phyloP scores from a whole-genome alignment of 2,329 filamentous ascomycete genomes.

The Corniculantispora saksenae region DNA sequence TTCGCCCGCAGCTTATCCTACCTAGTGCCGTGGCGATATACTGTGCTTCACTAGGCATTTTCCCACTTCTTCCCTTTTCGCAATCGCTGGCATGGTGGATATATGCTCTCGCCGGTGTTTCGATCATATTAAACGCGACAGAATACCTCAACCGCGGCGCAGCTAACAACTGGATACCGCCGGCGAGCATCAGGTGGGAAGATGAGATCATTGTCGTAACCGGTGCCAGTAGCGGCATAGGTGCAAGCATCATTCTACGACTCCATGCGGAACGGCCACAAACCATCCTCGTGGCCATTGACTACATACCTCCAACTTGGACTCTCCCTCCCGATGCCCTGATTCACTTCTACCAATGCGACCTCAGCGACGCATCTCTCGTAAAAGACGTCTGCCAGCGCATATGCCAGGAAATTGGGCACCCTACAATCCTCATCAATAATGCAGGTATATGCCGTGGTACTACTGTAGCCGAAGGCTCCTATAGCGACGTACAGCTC shows the following conservation, averaged over 20 bases:
- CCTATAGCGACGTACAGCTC: conserved; percentile 31
- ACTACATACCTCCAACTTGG: conserved; percentile 35
- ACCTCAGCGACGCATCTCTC: conserved; percentile 34
- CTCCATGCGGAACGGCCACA: conserved; percentile 28
- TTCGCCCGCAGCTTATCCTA: too few relatives aligned
- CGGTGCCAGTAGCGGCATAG: conserved; percentile 43
- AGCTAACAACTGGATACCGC: conserved; percentile 31
- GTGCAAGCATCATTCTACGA: conserved; percentile 33
- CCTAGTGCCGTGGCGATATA: too few relatives aligned
- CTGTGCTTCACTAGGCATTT: too few relatives aligned
- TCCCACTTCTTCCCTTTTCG: too few relatives aligned
- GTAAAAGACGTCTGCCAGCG: conserved; percentile 31
- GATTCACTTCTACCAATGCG: conserved; percentile 36
- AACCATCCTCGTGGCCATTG: conserved; percentile 36
- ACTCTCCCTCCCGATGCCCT: conserved; percentile 22
- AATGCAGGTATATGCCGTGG: conserved; percentile 36
- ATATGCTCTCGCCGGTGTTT: too few relatives aligned
- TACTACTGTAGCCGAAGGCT: conserved; percentile 31
- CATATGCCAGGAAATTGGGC: conserved; percentile 35
- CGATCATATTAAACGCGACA: too few relatives aligned
- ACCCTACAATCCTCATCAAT: conserved; percentile 40
- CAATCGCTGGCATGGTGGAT: too few relatives aligned
- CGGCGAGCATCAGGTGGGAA: conserved; percentile 29
- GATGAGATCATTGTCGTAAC: conserved; percentile 44
- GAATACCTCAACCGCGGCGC: conserved; percentile 27